Conservation (phyloP, 176 grass and related monocot species). For the Zoysia pacifica region DNA sequence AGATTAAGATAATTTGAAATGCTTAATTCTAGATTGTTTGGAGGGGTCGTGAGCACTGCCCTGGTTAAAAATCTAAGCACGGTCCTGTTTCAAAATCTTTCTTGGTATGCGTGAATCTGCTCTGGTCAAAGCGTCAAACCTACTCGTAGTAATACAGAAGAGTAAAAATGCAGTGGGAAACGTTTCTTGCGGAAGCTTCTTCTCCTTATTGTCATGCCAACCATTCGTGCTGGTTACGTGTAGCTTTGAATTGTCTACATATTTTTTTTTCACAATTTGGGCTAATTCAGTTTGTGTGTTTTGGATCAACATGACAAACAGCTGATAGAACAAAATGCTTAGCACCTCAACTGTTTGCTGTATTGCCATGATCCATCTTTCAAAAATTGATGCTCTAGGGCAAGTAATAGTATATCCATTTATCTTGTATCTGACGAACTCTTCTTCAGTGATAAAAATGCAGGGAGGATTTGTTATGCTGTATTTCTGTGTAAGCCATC, state of each 20-base stretch:
- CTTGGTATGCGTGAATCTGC: slow-evolving; percentile 1
- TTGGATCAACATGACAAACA: neutral
- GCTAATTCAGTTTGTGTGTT: neutral
- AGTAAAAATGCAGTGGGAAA: neutral
- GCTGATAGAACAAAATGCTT: neutral
- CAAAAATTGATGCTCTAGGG: neutral
- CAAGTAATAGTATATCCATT: neutral
- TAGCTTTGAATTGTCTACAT: neutral
- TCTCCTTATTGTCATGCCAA: neutral
- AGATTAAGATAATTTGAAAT: neutral
- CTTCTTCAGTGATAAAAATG: neutral
- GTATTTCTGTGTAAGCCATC: neutral
- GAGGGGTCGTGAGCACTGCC: neutral
- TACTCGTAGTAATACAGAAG: neutral
- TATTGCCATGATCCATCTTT: neutral
- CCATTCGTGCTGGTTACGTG: too few species aligned
- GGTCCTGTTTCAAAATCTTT: slow-evolving; percentile 17
- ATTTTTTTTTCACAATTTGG: neutral
- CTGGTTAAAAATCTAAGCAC: neutral
- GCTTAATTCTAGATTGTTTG: slow-evolving; percentile 6
- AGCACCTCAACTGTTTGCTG: neutral
- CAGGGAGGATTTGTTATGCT: slow-evolving; percentile 5
- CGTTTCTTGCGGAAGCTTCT: neutral
- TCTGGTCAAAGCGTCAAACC: slow-evolving; percentile 27
- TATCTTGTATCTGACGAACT: neutral